phyloP scores from a whole-genome alignment of 1,139 yeast genomes.

The Taphrina pruni region DNA sequence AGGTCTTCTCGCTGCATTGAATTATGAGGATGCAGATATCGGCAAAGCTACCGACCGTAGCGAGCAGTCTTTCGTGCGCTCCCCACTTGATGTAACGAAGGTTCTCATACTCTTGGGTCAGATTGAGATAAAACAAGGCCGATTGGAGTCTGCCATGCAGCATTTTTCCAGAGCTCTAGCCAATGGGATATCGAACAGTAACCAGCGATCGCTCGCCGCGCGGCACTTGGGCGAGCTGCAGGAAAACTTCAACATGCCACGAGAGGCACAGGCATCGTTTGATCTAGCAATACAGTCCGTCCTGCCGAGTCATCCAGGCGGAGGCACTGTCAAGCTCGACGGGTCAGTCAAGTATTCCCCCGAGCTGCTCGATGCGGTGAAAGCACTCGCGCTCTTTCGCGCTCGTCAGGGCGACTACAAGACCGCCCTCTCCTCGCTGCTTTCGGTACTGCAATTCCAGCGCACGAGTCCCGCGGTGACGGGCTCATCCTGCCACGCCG shows the following conservation, averaged over 20 bases:
- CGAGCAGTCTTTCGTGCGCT: not conserved
- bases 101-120: conserved; percentile 23
- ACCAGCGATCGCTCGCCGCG: conserved; percentile 23
- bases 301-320: conserved; percentile 21
- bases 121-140: conserved; percentile 20
- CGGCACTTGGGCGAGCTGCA: conserved; percentile 35
- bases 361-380: conserved; percentile 23
- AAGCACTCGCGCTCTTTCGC: conserved; percentile 25
- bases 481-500: conserved; percentile 24
- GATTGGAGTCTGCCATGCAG: conserved; percentile 3
- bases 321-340: conserved; percentile 10
- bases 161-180: conserved; percentile 19
- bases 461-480: conserved; percentile 20
- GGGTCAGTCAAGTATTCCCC: conserved; percentile 16
- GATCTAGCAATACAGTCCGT: conserved; percentile 26
- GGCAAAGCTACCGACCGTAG: not conserved
- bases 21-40: not conserved
- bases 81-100: conserved; percentile 1
- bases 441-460: conserved; percentile 33
- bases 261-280: conserved; percentile 19
- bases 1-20: conserved; percentile 1
- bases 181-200: not conserved
- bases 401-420: conserved; percentile 28
- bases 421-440: conserved; percentile 23
- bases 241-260: conserved; percentile 12